A percentile compares a stretch with the other conserved stretches of the same genome.
Conservation (phyloP, 257 asterid genomes). For the Lavandula angustifolia region DNA sequence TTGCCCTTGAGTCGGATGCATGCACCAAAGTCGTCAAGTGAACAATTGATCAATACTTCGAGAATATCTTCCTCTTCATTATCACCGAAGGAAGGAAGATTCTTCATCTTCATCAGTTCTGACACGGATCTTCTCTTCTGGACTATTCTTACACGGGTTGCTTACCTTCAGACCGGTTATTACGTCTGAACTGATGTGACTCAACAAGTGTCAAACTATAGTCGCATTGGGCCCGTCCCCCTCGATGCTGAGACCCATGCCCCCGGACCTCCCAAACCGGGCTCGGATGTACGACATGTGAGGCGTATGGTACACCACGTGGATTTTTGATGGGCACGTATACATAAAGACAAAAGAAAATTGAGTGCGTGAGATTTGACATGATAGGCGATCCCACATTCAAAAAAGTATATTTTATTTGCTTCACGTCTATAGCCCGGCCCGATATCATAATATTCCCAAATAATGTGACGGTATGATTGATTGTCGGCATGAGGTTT, state of each 20-base stretch:
- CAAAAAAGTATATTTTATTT: constrained; percentile 20
- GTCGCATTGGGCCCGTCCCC: constrained; percentile 28
- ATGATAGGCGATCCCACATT: constrained; percentile 26
- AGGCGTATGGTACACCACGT: constrained; percentile 34
- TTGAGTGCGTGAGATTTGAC: not conserved
- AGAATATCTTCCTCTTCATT: no score
- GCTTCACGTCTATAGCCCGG: constrained; percentile 5
- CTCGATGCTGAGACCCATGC: constrained; percentile 1
- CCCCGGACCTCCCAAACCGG: not conserved
- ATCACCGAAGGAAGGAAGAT: no score
- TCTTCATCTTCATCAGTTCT: no score
- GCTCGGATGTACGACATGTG: constrained; percentile 16
- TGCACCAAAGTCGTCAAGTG: no score
- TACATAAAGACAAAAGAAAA: constrained; percentile 7
- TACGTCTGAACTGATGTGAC: no score
- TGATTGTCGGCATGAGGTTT: no score
- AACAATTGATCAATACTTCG: no score
- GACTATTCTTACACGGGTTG: no score
- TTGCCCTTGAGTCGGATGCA: no score
- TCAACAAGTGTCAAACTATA: constrained; percentile 7
- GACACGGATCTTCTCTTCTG: no score
- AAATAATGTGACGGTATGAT: not conserved
- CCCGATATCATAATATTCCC: not conserved
- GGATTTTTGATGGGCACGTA: constrained; percentile 18
- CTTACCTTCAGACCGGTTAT: no score